These are phyloP conservation scores for Ustilago trichophora DNA, from an alignment of 1,284 basidiomycete species.

Conservation along the genomic window DNA sequence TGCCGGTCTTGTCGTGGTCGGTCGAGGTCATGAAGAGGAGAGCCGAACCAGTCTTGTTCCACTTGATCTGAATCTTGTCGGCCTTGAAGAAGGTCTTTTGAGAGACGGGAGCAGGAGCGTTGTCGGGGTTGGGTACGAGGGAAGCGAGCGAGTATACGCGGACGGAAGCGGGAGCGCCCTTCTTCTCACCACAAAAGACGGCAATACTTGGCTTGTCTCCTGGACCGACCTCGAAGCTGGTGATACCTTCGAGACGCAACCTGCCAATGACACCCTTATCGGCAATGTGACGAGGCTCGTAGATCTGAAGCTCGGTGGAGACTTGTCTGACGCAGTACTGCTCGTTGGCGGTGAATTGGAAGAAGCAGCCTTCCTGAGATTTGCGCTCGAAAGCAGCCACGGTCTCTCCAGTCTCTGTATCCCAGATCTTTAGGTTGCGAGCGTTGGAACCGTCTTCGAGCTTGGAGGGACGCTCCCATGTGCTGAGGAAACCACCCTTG, in stretches of 20 bases:
- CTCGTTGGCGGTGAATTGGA: conserved; percentile 92
- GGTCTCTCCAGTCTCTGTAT: conserved; percentile 80
- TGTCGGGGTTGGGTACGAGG: conserved; percentile 74
- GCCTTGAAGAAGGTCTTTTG: conserved; percentile 95
- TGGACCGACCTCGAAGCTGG: conserved; percentile 79
- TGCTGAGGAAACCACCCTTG: conserved; percentile 87
- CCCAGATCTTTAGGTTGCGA: conserved; percentile 87
- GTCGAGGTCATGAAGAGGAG: conserved; percentile 86
- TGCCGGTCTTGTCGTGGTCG: conserved; percentile 95
- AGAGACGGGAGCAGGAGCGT: conserved; percentile 70
- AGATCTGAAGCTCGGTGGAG: conserved; percentile 86
- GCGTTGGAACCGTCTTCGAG: conserved; percentile 79
- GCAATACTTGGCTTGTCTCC: conserved; percentile 85
- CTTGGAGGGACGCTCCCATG: conserved; percentile 86
- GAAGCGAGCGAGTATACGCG: conserved; percentile 81
- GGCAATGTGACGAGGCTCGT: conserved; percentile 78
- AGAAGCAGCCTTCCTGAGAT: conserved; percentile 75
- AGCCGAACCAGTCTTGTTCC: conserved; percentile 85
- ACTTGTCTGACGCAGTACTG: conserved; percentile 85
- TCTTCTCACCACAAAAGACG: conserved; percentile 92
- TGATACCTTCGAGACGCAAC: conserved; percentile 81
- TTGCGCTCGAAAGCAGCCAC: conserved; percentile 84
- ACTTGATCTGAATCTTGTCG: conserved; percentile 91
- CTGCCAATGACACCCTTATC: conserved; percentile 81
- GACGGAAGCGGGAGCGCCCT: conserved; percentile 91